Percentiles rank a stretch among this genome's conserved stretches.
phyloP scores from a whole-genome alignment of 768 basidiomycete species.

The Suillus paluster region DNA sequence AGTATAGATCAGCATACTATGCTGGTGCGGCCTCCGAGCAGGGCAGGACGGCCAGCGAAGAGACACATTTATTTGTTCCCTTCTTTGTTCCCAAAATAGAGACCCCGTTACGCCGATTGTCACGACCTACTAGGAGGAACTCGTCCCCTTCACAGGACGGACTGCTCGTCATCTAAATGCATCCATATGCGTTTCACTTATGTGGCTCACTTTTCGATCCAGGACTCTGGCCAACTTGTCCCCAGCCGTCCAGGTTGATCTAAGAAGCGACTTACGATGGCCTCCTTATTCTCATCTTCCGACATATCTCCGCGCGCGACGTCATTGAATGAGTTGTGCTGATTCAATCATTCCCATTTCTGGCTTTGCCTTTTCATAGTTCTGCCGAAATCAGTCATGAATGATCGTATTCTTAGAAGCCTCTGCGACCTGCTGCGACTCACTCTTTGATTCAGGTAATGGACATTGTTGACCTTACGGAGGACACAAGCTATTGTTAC shows the following conservation, averaged over 20 bases:
- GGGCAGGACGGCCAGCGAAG: background rate
- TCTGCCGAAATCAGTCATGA: slow-evolving; percentile 76
- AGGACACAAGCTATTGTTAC: slow-evolving; percentile 63
- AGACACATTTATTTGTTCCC: no score
- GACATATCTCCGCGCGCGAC: background rate
- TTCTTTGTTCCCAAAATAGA: background rate
- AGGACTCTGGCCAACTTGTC: background rate
- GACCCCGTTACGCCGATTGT: background rate
- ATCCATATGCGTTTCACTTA: background rate
- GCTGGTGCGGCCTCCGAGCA: background rate
- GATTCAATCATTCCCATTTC: background rate
- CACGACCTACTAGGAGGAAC: background rate
- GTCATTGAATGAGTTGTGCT: background rate
- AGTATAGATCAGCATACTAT: no score
- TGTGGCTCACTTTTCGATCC: background rate
- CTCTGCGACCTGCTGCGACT: slow-evolving; percentile 7
- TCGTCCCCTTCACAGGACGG: no score
- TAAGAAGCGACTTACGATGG: background rate
- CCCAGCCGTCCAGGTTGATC: background rate
- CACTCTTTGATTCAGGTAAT: slow-evolving; percentile 47
- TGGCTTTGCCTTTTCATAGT: slow-evolving; percentile 38
- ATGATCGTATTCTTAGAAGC: slow-evolving; percentile 58
- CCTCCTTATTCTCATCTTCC: background rate
- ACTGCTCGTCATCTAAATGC: background rate
- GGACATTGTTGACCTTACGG: slow-evolving; percentile 57